These are phyloP conservation scores for Talaromyces marneffei DNA, from an alignment of 2,329 filamentous ascomycete species.

Conservation along the genomic window DNA sequence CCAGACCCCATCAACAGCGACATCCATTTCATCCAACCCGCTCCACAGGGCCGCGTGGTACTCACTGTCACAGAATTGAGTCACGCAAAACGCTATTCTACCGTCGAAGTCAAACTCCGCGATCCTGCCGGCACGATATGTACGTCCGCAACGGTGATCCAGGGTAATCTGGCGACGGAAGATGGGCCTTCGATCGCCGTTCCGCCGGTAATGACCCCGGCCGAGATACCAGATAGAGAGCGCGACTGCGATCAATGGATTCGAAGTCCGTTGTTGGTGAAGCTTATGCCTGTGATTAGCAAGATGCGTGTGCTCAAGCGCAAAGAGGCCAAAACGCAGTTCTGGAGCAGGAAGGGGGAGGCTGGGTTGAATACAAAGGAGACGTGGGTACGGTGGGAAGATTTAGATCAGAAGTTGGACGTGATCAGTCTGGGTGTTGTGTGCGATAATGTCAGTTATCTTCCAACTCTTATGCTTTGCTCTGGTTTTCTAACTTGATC, in stretches of 20 bases:
- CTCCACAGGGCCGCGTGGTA: conserved; percentile 5
- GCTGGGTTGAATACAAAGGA: conserved; percentile 10
- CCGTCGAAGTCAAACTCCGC: conserved; percentile 11
- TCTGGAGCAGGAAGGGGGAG: conserved; percentile 2
- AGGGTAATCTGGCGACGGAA: conserved; percentile 11
- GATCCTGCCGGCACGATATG: conserved; percentile 4
- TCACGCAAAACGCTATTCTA: conserved; percentile 9
- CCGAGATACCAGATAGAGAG: conserved; percentile 4
- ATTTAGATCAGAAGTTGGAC: conserved; percentile 7
- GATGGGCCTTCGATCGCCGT: background rate
- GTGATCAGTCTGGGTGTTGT: conserved; percentile 11
- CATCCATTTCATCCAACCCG: conserved; percentile 10
- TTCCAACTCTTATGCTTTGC: accelerated
- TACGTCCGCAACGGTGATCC: conserved; percentile 8
- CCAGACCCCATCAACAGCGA: conserved; percentile 12
- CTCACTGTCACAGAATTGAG: conserved; percentile 9
- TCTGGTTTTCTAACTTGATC: no score
- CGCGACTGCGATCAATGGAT: conserved; percentile 3
- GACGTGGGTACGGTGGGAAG: conserved; percentile 7
- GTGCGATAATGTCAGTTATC: conserved; percentile 5
- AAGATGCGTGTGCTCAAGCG: conserved; percentile 10
- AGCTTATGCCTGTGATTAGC: conserved; percentile 5
- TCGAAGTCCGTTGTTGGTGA: background rate
- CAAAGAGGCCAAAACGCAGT: conserved; percentile 4
- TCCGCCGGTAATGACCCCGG: conserved; percentile 4